Percentiles rank a stretch among this genome's conserved stretches.
These are phyloP conservation scores for Prosopis cineraria DNA, from an alignment of 306 rosid genomes.

Conservation along the genomic window DNA sequence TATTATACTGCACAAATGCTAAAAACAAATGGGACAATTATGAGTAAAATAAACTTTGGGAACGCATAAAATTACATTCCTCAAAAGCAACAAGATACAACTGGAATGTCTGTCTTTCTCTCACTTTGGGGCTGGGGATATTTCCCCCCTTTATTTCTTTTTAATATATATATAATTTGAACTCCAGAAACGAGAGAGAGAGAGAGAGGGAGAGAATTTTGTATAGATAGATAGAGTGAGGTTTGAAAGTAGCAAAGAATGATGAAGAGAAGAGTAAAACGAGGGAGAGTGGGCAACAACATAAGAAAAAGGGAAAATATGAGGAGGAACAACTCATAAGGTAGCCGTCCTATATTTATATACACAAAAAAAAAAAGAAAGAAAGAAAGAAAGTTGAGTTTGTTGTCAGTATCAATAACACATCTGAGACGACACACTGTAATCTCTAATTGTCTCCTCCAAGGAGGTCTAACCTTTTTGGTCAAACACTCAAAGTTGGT, in stretches of 20 bases:
- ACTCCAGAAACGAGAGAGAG: background rate
- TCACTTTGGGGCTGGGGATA: constrained; percentile 44
- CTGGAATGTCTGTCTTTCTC: constrained; percentile 92
- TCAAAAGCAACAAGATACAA: constrained; percentile 97
- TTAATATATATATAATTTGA: constrained; percentile 3
- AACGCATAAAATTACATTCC: constrained; percentile 56
- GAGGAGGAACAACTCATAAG: constrained; percentile 37
- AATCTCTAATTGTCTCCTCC: constrained; percentile 62
- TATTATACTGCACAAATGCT: background rate
- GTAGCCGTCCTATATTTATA: constrained; percentile 40
- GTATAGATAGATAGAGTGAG: constrained; percentile 14
- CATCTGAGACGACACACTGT: constrained; percentile 59
- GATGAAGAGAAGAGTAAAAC: constrained; percentile 37
- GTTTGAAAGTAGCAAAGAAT: constrained; percentile 27
- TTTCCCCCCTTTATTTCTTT: constrained; percentile 1
- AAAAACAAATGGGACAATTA: constrained; percentile 38
- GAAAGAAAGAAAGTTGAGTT: constrained; percentile 47
- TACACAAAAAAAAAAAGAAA: too few species aligned
- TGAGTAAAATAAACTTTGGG: constrained; percentile 60
- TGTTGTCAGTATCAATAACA: constrained; percentile 60
- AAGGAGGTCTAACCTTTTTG: constrained; percentile 29
- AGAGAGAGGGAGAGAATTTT: background rate
- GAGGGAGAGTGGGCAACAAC: constrained; percentile 54
- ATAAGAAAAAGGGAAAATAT: constrained; percentile 41
- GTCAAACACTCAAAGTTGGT: constrained; percentile 28